Evolutionary conservation across 2,329 filamentous ascomycete species (phyloP), one percentile per base, ranked within the genome.

Genomic region (Aureobasidium sp.): DNA sequence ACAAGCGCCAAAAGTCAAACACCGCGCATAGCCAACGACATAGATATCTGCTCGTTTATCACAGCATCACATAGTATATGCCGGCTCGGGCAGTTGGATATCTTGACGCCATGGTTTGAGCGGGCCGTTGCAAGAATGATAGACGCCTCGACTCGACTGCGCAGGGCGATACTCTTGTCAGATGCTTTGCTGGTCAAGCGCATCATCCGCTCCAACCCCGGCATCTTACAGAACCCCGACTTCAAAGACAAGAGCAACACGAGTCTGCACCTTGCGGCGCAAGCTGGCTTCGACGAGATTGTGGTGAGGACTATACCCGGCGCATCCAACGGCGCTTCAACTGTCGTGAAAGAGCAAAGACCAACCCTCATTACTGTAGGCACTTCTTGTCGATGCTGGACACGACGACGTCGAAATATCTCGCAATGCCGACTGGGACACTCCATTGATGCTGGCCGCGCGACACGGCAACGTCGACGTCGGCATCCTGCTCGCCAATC

Each of bases 371-470:
- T 5, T 25, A 17, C 11, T 53, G 34, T 63, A 81, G 78, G 81
- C 83, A 67, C 81, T 86, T 60, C 84, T 96, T 31, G 80, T 95
- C 65, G 78, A 82, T n/a, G 80, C 84, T 5, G 89, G 88, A 62
- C 91, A 96, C 73, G 90, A 96, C 73, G 73, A 79, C n/a, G 82
- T 81, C 47, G 85, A 85, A 55, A 85, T 91, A 34, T 88, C 87
- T 14, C 81, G 91, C 65, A 96, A 95, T 73, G 88, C 90, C 68
- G 81, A 87, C 65, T 85, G 89, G 70, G 87, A 93, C 70, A 95
- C 91, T 0, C 87, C 91, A 0, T 79, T 96, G 53, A 91, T 93
- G 84, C 81, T 94, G 2, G 91, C 91, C 12, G 84, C 89, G 1
- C 77, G 77, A 7, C 81, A 81, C 1, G 87, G 88, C 15, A 87